Evolutionary conservation across 306 rosid genomes (phyloP), one percentile per base, ranked within the genome.

Genomic region (Pueraria montana): DNA sequence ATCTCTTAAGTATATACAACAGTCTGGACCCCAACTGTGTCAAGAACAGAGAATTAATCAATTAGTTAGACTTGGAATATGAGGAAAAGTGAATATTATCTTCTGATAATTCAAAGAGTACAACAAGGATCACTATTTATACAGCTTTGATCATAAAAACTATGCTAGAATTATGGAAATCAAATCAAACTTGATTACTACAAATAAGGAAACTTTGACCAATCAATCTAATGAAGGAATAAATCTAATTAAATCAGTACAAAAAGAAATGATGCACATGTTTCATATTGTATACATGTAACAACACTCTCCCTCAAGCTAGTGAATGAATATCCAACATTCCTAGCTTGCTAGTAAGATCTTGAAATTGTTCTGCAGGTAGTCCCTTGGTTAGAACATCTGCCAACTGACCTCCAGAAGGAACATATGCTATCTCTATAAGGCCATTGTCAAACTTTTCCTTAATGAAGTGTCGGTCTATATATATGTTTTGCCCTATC

Each of bases 1-100:
- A 87, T 91, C 99, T 88, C 96, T 93, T 96, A 32, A 96, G 91
- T 77, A 93, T 93, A 87, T 96, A 93, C 91, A 96, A 80, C 76
- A 96, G 85, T 77, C 99, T 92, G 78, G 90, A 81, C 26, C 98
- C 99, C 94, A 96, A 86, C 99, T 96, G 92, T 77, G 82, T 45
- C 76, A 82, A 67, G 69, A 83, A 88, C 73, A 67, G 62, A 90
- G 49, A 65, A 72, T 74, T 49, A 58, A 82, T 68, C 55, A 78
- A 67, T 64, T 78, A 84, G 79, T 69, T 72, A 45, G 62, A 26
- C 42, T 65, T 34, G 24, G 71, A 38, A 9, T 64, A 34, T 34
- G 72, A 66, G 26, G 13, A 66, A 36, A 36, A 32, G 77, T 17
- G 16, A 66, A 67, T 67, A 40, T 67, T 38, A 18, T 67, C 38